Base-by-base conservation (phyloP, 495 filamentous ascomycete species). In the Glutinoglossum americanum region DNA sequence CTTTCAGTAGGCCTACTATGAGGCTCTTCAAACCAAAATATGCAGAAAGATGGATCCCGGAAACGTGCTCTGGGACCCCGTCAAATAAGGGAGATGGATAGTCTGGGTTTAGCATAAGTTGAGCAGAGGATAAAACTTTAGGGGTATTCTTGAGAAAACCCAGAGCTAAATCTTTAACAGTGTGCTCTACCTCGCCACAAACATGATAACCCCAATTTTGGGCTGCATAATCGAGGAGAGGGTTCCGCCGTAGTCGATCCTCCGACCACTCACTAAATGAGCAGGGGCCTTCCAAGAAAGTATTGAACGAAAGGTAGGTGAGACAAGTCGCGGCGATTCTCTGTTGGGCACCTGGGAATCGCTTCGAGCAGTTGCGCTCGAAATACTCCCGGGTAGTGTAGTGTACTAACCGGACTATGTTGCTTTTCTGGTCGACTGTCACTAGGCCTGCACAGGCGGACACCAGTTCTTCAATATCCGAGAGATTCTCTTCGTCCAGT, bases 351-450 rank as follows among this genome's bases (percentile, higher is more conserved):
- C 65, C 55, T 6, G 71, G 64, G 55, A 72, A 69, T 68, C 65
- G 72, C 7, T 56, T 49, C 1, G 57, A 32, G 54, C 61, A 61
- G 19, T 60, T 71, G 19, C 63, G 62, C 25, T 73, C 64, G 51
- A 80, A 73, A 60, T 76, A 81, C n/a, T 45, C 73, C 57, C 78
- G 70, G 0, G 75, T 66, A 1, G 78, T 79, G 58, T 74, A 76
- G 63, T 80, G 79, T 9, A 79, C 72, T 5, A 81, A 64, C 15
- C 74, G 73, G 37, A 79, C 65, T 28, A 73, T 67, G 9, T 62
- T 37, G 57, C 69, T 79, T 23, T 71, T 66, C 27, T 70, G 17
- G 51, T 80, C 73, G 3, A 77, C 54, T 0, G 65, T 74, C 0
- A 79, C 70, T 7, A 83, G 62, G 0, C 79, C 77, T 45, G 70